Conservation (phyloP, 768 basidiomycete species). For the Russula emetica region DNA sequence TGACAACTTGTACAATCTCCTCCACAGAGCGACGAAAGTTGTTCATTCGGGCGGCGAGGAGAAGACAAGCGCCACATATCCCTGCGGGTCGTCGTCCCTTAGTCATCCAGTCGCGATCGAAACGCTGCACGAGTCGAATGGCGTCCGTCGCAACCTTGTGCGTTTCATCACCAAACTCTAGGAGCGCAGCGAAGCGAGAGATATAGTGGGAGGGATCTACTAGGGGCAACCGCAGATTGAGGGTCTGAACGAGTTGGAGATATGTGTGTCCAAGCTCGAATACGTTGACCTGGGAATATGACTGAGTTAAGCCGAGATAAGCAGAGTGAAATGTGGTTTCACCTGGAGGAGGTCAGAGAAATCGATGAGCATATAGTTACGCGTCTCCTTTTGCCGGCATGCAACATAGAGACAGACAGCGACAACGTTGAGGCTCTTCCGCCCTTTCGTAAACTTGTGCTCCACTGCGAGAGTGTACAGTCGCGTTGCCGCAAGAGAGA, state of each 20-base stretch:
- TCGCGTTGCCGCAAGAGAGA: slow-evolving; percentile 76
- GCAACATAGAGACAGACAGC: slow-evolving; percentile 95
- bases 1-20: slow-evolving; percentile 98
- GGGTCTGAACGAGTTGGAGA: slow-evolving; percentile 84
- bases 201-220: slow-evolving; percentile 98
- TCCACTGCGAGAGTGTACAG: slow-evolving; percentile 92
- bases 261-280: slow-evolving; percentile 96
- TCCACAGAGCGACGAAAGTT: slow-evolving; percentile 90
- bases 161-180: slow-evolving; percentile 95
- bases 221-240: slow-evolving; percentile 79
- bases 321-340: slow-evolving; percentile 19
- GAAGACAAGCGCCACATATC: slow-evolving; percentile 92
- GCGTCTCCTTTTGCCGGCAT: slow-evolving; percentile 84
- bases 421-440: slow-evolving; percentile 88
- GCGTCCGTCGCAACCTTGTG: slow-evolving; percentile 91
- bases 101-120: slow-evolving; percentile 97
- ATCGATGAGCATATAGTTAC: slow-evolving; percentile 97
- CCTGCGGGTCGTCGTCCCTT: slow-evolving; percentile 93
- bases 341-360: slow-evolving; percentile 96
- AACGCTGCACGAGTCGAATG: slow-evolving; percentile 86
- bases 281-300: slow-evolving; percentile 74
- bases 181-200: slow-evolving; percentile 86
- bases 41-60: slow-evolving; percentile 97
- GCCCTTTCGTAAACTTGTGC: slow-evolving; percentile 90
- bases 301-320: background rate